Base-by-base conservation (phyloP, 495 filamentous ascomycete genomes). In the Cenococcum geophilum region DNA sequence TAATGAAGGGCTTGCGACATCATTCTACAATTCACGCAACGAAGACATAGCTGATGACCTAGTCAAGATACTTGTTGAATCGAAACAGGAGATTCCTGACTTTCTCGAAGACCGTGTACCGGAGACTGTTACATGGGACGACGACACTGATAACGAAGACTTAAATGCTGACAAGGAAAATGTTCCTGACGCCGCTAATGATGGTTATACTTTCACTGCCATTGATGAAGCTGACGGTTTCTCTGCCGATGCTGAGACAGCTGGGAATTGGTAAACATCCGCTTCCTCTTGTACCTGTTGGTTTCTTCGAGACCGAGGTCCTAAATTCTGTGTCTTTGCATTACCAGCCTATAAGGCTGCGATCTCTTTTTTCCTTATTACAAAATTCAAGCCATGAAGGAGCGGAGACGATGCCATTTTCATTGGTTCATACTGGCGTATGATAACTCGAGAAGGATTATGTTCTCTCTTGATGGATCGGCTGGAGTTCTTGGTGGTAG, bases 21-120 rank as follows among this genome's bases (percentile, higher is more conserved):
- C 92, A 0, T 96, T 98, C 75, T 97, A 87, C 77, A 89, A 84
- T 67, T 80, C 84, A 0, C 72, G 77, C 0, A 87, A 97, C 61
- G 77, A 81, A 51, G 81, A 85, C 8, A 72, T 97, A 25, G 91
- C 82, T 0, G 70, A 76, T 0, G 82, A 84, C 1, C 76, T 97
- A 4, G 86, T 87, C 25, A 91, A 89, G 69, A 81, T 89, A 16
- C 78, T 98, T 1, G 64, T 95, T 2, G 93, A 97, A 71, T 86
- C 84, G 23, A 76, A 82, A 4, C 89, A 96, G 72, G 68, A 75
- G 0, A 71, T 98, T 40, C 93, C 93, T 0, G 88, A 93, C 5
- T 98, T 97, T 67, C 80, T 98, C 0, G 65, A 87, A 61, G 40
- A 74, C 32, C 36, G 45, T 21, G 51, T 59, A 12, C 66, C 64